These are phyloP conservation scores for Astragalus glycyphyllos DNA, from an alignment of 306 rosid genomes.

Conservation along the genomic window DNA sequence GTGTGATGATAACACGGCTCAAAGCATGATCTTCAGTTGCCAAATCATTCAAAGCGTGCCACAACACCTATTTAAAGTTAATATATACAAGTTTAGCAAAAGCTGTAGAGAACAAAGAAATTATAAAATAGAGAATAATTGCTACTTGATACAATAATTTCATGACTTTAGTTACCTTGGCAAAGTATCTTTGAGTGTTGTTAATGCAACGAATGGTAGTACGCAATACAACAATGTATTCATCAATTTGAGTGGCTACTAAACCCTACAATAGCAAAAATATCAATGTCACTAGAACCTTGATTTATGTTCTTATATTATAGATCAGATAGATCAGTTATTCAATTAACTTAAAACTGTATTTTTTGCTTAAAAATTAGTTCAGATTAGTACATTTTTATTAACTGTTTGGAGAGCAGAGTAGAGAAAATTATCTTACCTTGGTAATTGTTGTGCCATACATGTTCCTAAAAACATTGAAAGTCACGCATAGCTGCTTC, in stretches of 20 bases:
- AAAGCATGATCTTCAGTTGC: constrained; percentile 50
- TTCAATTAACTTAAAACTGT: no score
- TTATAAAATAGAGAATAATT: not conserved
- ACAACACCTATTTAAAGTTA: constrained; percentile 47
- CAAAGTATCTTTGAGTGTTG: constrained; percentile 50
- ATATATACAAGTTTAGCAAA: not conserved
- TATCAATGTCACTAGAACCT: not conserved
- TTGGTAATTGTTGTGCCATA: constrained; percentile 55
- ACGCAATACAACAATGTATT: constrained; percentile 49
- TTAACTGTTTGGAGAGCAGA: not conserved
- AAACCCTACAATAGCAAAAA: constrained; percentile 46
- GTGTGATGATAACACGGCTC: constrained; percentile 59
- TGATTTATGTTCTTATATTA: no score
- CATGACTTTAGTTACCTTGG: constrained; percentile 48
- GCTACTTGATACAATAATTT: not conserved
- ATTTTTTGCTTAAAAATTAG: no score
- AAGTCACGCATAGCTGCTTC: constrained; percentile 55
- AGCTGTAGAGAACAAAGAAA: not conserved
- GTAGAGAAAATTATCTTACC: constrained; percentile 43
- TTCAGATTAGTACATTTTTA: no score
- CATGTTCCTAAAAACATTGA: constrained; percentile 49
- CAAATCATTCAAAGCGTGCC: constrained; percentile 45
- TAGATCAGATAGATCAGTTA: no score
- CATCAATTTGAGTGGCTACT: constrained; percentile 36
- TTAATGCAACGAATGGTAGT: constrained; percentile 52